Percentiles rank a stretch among this genome's conserved stretches.
These are phyloP conservation scores for Nicotiana tomentosiformis DNA, from an alignment of 257 asterid species.

Conservation along the genomic window DNA sequence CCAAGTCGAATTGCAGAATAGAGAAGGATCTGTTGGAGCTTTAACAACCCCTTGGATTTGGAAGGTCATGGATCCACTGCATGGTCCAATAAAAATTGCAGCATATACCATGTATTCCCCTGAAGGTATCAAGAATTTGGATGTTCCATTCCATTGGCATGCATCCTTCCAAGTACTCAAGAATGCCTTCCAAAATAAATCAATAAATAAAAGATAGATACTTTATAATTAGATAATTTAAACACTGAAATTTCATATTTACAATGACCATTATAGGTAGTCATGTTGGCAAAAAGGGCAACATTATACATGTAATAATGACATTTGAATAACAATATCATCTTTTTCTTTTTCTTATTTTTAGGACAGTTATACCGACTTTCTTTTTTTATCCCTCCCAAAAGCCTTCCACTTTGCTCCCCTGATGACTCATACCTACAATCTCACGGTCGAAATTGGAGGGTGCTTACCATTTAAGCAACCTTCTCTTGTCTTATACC, in stretches of 20 bases:
- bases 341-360: background rate
- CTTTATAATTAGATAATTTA: background rate
- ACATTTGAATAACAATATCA: background rate
- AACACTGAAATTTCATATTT: background rate
- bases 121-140: background rate
- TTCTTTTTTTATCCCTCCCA: no score
- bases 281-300: background rate
- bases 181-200: background rate
- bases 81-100: background rate
- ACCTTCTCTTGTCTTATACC: no score
- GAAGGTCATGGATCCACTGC: background rate
- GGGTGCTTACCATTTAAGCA: no score
- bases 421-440: no score
- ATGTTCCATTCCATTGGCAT: background rate
- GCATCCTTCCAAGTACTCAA: slow-evolving; percentile 4
- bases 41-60: background rate
- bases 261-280: background rate
- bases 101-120: slow-evolving; percentile 1
- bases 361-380: no score
- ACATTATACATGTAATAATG: background rate
- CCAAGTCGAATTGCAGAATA: slow-evolving; percentile 1
- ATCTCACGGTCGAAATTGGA: no score
- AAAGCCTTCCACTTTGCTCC: no score
- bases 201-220: background rate
- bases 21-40: slow-evolving; percentile 4